These are phyloP conservation scores for Rhizophagus sp. DNA, from an alignment of 192 early-diverging fungal genomes.

Conservation along the genomic window DNA sequence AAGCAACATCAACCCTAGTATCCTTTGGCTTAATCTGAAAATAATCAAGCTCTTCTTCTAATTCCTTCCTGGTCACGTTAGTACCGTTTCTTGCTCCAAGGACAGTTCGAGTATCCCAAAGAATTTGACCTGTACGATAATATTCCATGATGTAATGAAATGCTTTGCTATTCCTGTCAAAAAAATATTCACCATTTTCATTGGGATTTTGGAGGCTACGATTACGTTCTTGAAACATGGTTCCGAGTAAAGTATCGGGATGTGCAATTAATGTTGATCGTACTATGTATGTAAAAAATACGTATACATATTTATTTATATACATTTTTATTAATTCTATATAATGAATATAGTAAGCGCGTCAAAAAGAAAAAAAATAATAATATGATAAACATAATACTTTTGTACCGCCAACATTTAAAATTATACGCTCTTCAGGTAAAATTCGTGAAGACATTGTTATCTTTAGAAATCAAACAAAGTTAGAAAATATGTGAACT, in stretches of 20 bases:
- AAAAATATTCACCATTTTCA: slow-evolving; percentile 25
- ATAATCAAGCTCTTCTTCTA: slow-evolving; percentile 9
- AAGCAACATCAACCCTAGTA: neutral
- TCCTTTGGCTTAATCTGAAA: slow-evolving; percentile 1
- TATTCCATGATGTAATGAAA: slow-evolving; percentile 27
- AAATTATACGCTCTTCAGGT: slow-evolving; percentile 3
- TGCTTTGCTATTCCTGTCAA: slow-evolving; percentile 28
- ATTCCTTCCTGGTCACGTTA: neutral
- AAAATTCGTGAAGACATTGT: neutral
- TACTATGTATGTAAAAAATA: slow-evolving; percentile 8
- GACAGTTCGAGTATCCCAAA: neutral
- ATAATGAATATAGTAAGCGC: neutral
- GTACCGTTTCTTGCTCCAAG: neutral
- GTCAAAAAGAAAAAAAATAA: neutral
- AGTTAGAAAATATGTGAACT: too few species aligned
- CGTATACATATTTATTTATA: neutral
- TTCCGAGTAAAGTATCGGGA: slow-evolving; percentile 28
- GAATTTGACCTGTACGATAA: slow-evolving; percentile 27
- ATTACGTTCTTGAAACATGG: slow-evolving; percentile 25
- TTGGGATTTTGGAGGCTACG: neutral
- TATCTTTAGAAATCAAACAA: neutral
- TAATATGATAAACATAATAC: neutral
- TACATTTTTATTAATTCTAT: too few species aligned
- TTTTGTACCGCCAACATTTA: slow-evolving; percentile 11
- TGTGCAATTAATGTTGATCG: slow-evolving; percentile 19